A percentile compares a stretch with the other conserved stretches of the same genome.
Conservation (phyloP, 805 yeast genomes). For the Torulaspora indica region DNA sequence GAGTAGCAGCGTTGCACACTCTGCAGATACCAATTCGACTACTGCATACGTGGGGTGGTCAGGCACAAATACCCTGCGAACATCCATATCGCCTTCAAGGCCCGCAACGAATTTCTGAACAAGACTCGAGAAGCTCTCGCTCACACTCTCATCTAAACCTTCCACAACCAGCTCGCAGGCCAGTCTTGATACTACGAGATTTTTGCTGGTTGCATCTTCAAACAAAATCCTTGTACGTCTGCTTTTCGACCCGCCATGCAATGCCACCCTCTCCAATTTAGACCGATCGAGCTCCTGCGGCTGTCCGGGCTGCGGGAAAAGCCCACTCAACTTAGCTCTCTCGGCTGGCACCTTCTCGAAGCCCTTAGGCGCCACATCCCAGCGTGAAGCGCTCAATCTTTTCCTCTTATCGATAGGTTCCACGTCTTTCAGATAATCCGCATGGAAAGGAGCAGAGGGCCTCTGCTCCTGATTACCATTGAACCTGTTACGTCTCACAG, state of each 20-base stretch:
- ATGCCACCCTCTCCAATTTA: slow-evolving; percentile 20
- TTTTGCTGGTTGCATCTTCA: slow-evolving; percentile 31
- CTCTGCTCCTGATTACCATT: not conserved
- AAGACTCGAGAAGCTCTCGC: not conserved
- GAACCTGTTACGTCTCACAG: slow-evolving; percentile 3
- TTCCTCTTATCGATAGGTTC: slow-evolving; percentile 49
- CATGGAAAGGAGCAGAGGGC: slow-evolving; percentile 3
- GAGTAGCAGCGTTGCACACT: slow-evolving; percentile 22
- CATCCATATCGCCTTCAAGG: slow-evolving; percentile 9
- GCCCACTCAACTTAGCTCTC: slow-evolving; percentile 71
- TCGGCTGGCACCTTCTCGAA: slow-evolving; percentile 71
- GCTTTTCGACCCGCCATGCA: slow-evolving; percentile 17
- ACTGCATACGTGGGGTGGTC: slow-evolving; percentile 8
- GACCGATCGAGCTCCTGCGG: slow-evolving; percentile 37
- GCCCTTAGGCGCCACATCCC: slow-evolving; percentile 72
- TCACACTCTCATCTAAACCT: not conserved
- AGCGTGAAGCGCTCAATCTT: slow-evolving; percentile 45
- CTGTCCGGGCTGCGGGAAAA: slow-evolving; percentile 71
- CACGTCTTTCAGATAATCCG: slow-evolving; percentile 37
- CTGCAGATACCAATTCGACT: slow-evolving; percentile 19
- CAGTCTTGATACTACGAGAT: slow-evolving; percentile 26
- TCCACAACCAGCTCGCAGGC: slow-evolving; percentile 29
- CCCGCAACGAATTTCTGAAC: slow-evolving; percentile 10
- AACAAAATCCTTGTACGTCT: slow-evolving; percentile 35
- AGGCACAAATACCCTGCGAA: slow-evolving; percentile 2